Base-by-base conservation (phyloP, 2,329 filamentous ascomycete species). In the Dothideomycetes sp. region DNA sequence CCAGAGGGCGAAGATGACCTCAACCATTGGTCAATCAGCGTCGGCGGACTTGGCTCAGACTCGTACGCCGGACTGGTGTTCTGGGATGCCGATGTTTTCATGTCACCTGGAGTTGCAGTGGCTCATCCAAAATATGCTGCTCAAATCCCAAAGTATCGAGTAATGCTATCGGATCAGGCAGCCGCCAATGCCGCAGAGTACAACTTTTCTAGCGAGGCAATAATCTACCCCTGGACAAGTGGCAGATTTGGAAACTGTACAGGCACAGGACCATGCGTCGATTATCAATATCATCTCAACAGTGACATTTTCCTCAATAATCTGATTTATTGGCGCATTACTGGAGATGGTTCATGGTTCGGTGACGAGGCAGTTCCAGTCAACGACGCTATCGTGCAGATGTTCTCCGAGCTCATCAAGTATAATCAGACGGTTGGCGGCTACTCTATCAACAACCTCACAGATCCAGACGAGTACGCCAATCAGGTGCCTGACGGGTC, bases 271-370 rank as follows among this genome's bases (percentile, higher is more conserved):
- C 64, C 66, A 14, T 84, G 79, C 54, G 80, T 77, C 49, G 79
- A 84, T 54, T 83, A 84, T 47, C 69, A 84, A 52, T 84, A 84
- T 49, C 79, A 84, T 54, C 49, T 84, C 29, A 83, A 83, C 48
- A 76, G 77, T 5, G 79, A 83, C 47, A 81, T 84, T 47, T 76
- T 73, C 0, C 61, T 81, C 19, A 67, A 74, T 1, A 62, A 80
- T 43, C 66, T 73, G 48, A 77, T 79, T 38, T 73, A 79, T 44
- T 77, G 69, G 61, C 63, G 73, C 12, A 66, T 70, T 2, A 77
- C 72, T 34, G 77, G 77, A 12, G 73, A 81, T 50, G 68, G 64
- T 1, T 52, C 66, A 2, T 69, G 65, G 42, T 79, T 80, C 57
- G 65, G 66, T 14, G 56, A 68, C 2, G 59, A 66, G 4, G 64